Base-by-base conservation (phyloP, 306 rosid genomes). In the Coriaria nepalensis region DNA sequence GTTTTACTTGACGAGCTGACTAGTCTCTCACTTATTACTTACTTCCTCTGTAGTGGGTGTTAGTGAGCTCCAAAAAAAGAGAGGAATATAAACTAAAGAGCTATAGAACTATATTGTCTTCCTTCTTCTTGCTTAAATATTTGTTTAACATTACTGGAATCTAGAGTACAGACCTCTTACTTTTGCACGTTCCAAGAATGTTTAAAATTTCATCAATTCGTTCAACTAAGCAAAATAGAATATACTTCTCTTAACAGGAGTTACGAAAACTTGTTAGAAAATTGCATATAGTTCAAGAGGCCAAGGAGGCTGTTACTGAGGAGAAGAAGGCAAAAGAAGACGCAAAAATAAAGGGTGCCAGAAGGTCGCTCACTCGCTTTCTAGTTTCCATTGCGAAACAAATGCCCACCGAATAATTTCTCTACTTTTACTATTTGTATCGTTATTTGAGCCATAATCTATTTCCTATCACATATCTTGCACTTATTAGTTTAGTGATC, bases 201-300 rank as follows among this genome's bases (percentile, higher is more conserved):
- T n/a, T 52, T 6, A 15, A 10, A 10, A 40, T 13, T 53, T 20
- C 40, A 20, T 29, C 5, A 10, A 36, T n/a, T 53, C 36, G 11
- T 20, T 35, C 47, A 37, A 40, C 47, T n/a, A 5, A 13, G 12
- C 6, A 10, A 50, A 50, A 50, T 10, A 4, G 10, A 29, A 8
- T 43, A 10, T 8, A n/a, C 10, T 46, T 63, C 53, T 48, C 50
- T 49, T 45, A 7, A 51, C 81, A 84, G 98, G 98, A 79, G 75
- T 65, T 90, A 74, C 78, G 92, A 7, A 90, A 73, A 69, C 85
- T 90, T 47, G 82, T 84, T 0, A 77, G 92, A 2, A 71, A 65
- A 67, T 79, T 81, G 57, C 79, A 73, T 40, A 60, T 53, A 29
- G 34, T 57, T 54, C 68, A 79, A 58, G 82, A 77, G 52, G 69